Conservation (phyloP, 768 basidiomycete species). For the Suillus discolor region DNA sequence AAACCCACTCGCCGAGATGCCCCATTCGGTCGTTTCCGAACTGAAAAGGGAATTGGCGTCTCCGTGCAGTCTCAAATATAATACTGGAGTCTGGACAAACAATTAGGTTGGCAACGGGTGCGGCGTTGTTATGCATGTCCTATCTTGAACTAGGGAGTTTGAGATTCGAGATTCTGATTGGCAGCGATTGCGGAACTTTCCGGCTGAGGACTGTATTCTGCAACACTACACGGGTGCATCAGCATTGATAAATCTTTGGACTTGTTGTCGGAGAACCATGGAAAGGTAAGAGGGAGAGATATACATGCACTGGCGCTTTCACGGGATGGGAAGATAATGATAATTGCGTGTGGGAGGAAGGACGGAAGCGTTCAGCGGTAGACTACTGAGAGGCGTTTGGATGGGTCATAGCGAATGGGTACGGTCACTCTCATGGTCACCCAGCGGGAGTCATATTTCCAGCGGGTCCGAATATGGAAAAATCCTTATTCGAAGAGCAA, state of each 20-base stretch:
- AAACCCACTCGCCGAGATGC: too few relatives aligned
- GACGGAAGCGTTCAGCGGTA: background rate
- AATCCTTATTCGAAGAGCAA: background rate
- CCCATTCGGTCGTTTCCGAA: too few relatives aligned
- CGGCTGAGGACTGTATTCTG: conserved; percentile 49
- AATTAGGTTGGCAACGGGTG: conserved; percentile 61
- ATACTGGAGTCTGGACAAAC: too few relatives aligned
- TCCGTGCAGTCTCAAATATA: too few relatives aligned
- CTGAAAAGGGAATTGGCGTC: too few relatives aligned
- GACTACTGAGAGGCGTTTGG: background rate
- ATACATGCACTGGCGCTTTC: background rate
- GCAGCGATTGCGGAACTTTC: background rate
- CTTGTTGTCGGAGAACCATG: background rate
- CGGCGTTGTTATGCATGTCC: conserved; percentile 43
- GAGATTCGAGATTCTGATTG: conserved; percentile 24
- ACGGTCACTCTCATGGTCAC: background rate
- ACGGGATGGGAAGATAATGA: background rate
- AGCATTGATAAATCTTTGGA: background rate
- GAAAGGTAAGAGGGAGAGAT: background rate
- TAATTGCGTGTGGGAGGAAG: background rate
- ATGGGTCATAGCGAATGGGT: background rate
- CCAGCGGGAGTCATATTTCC: background rate
- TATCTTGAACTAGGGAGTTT: conserved; percentile 43
- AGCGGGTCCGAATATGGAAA: background rate
- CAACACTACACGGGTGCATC: conserved; percentile 53